Percentiles rank a stretch among this genome's conserved stretches.
Evolutionary conservation across 305 asterid species (phyloP).

Genomic region (Fraxinus baroniana): DNA sequence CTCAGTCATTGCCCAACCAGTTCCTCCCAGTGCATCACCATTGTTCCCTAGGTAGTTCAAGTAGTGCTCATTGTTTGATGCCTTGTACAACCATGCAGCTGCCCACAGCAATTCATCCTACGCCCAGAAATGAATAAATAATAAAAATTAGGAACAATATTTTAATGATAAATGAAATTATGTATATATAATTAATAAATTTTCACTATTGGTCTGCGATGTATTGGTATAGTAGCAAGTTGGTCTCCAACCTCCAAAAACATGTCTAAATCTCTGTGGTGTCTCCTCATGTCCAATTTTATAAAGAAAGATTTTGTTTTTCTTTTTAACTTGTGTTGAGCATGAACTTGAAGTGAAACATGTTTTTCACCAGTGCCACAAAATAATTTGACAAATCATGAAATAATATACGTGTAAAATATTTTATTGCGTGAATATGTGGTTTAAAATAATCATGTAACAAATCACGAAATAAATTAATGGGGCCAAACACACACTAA

Average conservation of each 20-base stretch:
- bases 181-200: not conserved
- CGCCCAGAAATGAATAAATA: not conserved
- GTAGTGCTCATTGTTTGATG: slow-evolving; percentile 64
- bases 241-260: not conserved
- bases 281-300: not conserved
- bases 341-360: not conserved
- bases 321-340: not conserved
- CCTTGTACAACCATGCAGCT: slow-evolving; percentile 98
- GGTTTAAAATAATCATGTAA: no score
- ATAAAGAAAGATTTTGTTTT: not conserved
- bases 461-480: no score
- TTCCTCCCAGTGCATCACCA: slow-evolving; percentile 89
- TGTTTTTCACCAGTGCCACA: not conserved
- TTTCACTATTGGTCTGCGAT: not conserved
- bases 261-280: not conserved
- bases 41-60: slow-evolving; percentile 77
- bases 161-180: not conserved
- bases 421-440: not conserved
- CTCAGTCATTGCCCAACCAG: slow-evolving; percentile 97
- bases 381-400: not conserved
- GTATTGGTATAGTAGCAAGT: not conserved
- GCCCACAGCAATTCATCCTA: slow-evolving; percentile 99
- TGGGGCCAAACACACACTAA: not conserved
- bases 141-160: not conserved
- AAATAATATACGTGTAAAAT: no score